These are phyloP conservation scores for Puccinia brachypodii DNA, from an alignment of 1,284 basidiomycete genomes.

Conservation along the genomic window DNA sequence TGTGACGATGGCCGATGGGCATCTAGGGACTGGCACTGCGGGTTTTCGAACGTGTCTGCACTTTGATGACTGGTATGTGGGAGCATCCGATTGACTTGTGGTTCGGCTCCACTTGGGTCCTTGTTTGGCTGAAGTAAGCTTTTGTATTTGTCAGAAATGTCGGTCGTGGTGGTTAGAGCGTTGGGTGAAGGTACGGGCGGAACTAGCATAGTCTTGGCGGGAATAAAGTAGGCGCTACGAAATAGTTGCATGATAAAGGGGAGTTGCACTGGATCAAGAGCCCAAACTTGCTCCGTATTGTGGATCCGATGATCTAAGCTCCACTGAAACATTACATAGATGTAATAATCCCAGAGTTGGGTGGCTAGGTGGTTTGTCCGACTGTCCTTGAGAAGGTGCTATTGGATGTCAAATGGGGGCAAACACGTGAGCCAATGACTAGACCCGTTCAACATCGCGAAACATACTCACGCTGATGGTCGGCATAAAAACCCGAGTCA, in stretches of 20 bases:
- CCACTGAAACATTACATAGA: slow-evolving; percentile 33
- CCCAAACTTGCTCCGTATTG: slow-evolving; percentile 27
- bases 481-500: slow-evolving; percentile 26
- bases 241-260: slow-evolving; percentile 35
- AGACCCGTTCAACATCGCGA: neutral
- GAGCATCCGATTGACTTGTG: neutral
- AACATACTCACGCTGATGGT: slow-evolving; percentile 27
- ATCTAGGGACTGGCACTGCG: neutral
- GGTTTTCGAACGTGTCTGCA: neutral
- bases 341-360: slow-evolving; percentile 46
- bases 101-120: neutral
- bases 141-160: neutral
- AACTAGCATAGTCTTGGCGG: neutral
- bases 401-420: neutral
- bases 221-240: slow-evolving; percentile 8
- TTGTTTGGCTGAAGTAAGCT: slow-evolving; percentile 29
- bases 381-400: slow-evolving; percentile 22
- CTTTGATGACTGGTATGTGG: neutral
- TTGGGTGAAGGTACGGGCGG: neutral
- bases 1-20: neutral
- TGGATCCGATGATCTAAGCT: neutral
- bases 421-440: neutral
- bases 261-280: slow-evolving; percentile 14
- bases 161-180: neutral
- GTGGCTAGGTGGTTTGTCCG: slow-evolving; percentile 19